Percentiles rank a stretch among this genome's conserved stretches.
Conservation (phyloP, 495 filamentous ascomycete species). For the Penicillium egyptiacum region DNA sequence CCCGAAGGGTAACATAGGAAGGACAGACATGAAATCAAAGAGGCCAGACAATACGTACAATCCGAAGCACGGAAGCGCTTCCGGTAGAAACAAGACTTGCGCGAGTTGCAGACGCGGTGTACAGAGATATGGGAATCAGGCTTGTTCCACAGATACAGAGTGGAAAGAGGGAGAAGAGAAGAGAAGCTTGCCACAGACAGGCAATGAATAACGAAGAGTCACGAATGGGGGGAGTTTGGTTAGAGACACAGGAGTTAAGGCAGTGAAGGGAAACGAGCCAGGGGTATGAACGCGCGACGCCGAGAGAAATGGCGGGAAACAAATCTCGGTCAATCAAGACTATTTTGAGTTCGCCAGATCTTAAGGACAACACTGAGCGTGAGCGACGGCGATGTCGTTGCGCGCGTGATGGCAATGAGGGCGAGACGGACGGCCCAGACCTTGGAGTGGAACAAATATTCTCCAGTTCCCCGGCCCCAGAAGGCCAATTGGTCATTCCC, state of each 20-base stretch:
- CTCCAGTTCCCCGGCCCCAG: not conserved
- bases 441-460: not conserved
- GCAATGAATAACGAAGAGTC: slow-evolving; percentile 1
- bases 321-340: not conserved
- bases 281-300: not conserved
- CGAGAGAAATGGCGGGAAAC: not conserved
- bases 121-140: slow-evolving; percentile 15
- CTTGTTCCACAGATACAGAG: slow-evolving; percentile 18
- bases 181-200: slow-evolving; percentile 19
- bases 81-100: slow-evolving; percentile 29
- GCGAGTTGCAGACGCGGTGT: slow-evolving; percentile 21
- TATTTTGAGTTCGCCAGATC: no score
- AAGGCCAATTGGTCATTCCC: slow-evolving; percentile 8
- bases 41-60: slow-evolving; percentile 50
- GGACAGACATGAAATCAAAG: slow-evolving; percentile 19
- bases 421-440: not conserved
- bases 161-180: slow-evolving; percentile 7
- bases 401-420: not conserved
- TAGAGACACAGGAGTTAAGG: not conserved
- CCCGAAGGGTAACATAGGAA: slow-evolving; percentile 14
- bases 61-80: slow-evolving; percentile 36
- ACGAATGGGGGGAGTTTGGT: not conserved
- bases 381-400: not conserved
- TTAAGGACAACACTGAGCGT: no score
- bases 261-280: not conserved